Conservation (phyloP, 2,329 filamentous ascomycete genomes). For the Neonectria punicea region DNA sequence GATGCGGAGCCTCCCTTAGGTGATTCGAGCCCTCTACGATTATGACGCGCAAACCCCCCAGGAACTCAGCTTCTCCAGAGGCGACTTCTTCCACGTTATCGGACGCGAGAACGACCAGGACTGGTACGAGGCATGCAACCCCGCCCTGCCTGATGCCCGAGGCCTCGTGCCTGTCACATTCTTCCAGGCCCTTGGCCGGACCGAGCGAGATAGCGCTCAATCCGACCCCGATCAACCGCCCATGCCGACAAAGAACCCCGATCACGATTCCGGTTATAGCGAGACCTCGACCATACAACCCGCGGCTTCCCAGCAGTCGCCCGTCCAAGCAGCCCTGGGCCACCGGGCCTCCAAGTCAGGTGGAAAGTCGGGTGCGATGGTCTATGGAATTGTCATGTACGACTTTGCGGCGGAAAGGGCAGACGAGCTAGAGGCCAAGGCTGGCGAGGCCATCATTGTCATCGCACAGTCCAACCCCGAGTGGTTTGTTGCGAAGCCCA, state of each 20-base stretch:
- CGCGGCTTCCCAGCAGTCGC: slow-evolving; percentile 21
- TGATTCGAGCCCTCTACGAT: slow-evolving; percentile 96
- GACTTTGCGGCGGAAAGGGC: slow-evolving; percentile 94
- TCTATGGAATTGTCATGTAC: slow-evolving; percentile 97
- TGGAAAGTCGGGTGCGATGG: slow-evolving; percentile 78
- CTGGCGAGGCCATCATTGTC: slow-evolving; percentile 96
- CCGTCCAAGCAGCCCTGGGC: slow-evolving; percentile 37
- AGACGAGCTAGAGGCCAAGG: slow-evolving; percentile 96
- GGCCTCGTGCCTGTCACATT: slow-evolving; percentile 94
- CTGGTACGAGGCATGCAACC: slow-evolving; percentile 99
- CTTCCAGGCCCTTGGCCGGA: slow-evolving; percentile 93
- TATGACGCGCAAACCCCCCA: slow-evolving; percentile 81
- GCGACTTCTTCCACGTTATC: slow-evolving; percentile 98
- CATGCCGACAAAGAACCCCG: slow-evolving; percentile 67
- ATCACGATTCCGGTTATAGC: slow-evolving; percentile 90
- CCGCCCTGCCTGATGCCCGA: slow-evolving; percentile 83
- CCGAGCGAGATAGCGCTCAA: slow-evolving; percentile 86
- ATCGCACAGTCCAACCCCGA: slow-evolving; percentile 98
- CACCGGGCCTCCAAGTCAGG: slow-evolving; percentile 63
- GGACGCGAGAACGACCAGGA: slow-evolving; percentile 92
- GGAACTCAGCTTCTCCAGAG: slow-evolving; percentile 90
- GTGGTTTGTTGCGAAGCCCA: slow-evolving; percentile 99
- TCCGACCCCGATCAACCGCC: slow-evolving; percentile 65
- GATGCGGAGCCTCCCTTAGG: slow-evolving; percentile 61
- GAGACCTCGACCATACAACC: slow-evolving; percentile 48